phyloP scores from a whole-genome alignment of 1,284 basidiomycete species.

The Coriolopsis trogii region DNA sequence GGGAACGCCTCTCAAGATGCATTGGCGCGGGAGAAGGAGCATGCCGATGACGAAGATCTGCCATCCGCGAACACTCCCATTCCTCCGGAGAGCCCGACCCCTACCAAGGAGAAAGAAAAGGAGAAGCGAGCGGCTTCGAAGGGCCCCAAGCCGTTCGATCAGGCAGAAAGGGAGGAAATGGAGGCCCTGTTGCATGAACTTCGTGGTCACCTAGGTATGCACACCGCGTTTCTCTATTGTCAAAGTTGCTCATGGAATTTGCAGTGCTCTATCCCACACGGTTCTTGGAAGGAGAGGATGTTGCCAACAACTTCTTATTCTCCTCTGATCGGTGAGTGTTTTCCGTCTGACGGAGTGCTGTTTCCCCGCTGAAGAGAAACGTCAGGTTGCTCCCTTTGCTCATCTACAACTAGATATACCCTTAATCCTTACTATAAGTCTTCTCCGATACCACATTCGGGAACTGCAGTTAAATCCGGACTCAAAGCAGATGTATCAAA shows the following conservation, averaged over 20 bases:
- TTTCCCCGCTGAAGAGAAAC: neutral
- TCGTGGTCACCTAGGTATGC: slow-evolving; percentile 81
- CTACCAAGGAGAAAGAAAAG: slow-evolving; percentile 29
- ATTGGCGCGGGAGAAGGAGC: slow-evolving; percentile 25
- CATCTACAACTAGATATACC: slow-evolving; percentile 24
- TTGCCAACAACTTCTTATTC: slow-evolving; percentile 89
- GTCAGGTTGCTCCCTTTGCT: slow-evolving; percentile 23
- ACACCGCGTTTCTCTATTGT: neutral
- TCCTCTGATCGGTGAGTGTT: slow-evolving; percentile 74
- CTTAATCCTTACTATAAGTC: neutral
- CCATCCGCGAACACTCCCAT: slow-evolving; percentile 12
- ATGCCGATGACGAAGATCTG: slow-evolving; percentile 21
- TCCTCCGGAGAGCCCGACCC: slow-evolving; percentile 17
- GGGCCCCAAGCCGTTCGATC: slow-evolving; percentile 73
- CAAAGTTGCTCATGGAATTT: neutral
- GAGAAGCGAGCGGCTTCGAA: slow-evolving; percentile 47
- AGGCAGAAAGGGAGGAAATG: slow-evolving; percentile 88
- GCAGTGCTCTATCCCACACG: slow-evolving; percentile 80
- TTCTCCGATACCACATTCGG: neutral
- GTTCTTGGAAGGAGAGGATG: slow-evolving; percentile 87
- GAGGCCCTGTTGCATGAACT: slow-evolving; percentile 76
- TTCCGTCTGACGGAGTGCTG: neutral
- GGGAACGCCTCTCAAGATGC: slow-evolving; percentile 24
- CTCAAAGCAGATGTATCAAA: too few species aligned
- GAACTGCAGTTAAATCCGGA: too few species aligned